These are phyloP conservation scores for Fusarium haematococcum DNA, from an alignment of 2,329 filamentous ascomycete genomes.

Conservation along the genomic window DNA sequence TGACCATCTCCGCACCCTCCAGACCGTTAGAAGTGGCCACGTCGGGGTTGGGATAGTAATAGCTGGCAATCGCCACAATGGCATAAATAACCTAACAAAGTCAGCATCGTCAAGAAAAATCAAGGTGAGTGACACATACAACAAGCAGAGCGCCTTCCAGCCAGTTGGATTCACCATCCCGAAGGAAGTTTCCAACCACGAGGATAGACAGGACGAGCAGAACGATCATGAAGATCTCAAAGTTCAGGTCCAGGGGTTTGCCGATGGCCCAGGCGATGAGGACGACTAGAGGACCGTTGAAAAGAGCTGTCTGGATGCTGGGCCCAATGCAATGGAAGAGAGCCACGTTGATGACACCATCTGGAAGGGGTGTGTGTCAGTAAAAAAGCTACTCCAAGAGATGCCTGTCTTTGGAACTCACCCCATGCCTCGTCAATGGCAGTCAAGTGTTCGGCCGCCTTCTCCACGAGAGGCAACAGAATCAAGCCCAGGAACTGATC, in stretches of 20 bases:
- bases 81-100: slow-evolving; percentile 52
- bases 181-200: slow-evolving; percentile 79
- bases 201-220: slow-evolving; percentile 79
- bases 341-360: slow-evolving; percentile 75
- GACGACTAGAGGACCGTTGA: slow-evolving; percentile 79
- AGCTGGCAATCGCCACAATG: slow-evolving; percentile 59
- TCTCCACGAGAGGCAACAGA: slow-evolving; percentile 75
- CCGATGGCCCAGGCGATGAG: slow-evolving; percentile 76
- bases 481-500: slow-evolving; percentile 64
- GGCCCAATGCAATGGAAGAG: slow-evolving; percentile 79
- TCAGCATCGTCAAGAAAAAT: neutral
- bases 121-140: slow-evolving; percentile 47
- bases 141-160: slow-evolving; percentile 79
- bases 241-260: slow-evolving; percentile 76
- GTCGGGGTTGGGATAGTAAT: slow-evolving; percentile 58
- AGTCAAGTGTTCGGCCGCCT: slow-evolving; percentile 77
- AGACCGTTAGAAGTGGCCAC: slow-evolving; percentile 51
- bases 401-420: neutral
- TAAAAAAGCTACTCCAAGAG: rapidly evolving
- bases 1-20: slow-evolving; percentile 37
- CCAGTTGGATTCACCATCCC: slow-evolving; percentile 81
- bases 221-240: slow-evolving; percentile 82
- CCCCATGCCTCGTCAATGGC: slow-evolving; percentile 77
- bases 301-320: slow-evolving; percentile 79
- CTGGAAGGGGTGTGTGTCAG: slow-evolving; percentile 40